Conservation (phyloP, 2,329 filamentous ascomycete species). For the Emmonsiellopsis sp. region DNA sequence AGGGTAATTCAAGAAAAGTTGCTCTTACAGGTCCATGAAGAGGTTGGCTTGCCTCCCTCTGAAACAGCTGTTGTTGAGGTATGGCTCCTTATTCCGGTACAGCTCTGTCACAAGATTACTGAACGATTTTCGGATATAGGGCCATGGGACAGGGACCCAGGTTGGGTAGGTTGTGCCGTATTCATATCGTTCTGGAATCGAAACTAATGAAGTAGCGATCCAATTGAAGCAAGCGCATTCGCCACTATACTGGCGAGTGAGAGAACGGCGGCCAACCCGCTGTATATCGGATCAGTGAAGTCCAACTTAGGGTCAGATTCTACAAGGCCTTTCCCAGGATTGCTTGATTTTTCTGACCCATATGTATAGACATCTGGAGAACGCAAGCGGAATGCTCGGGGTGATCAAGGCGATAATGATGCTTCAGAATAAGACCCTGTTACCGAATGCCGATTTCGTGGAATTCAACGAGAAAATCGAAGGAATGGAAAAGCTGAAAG, state of each 20-base stretch:
- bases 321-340: background rate
- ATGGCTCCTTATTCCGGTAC: no score
- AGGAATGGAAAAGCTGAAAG: background rate
- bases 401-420: conserved; percentile 14
- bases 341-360: background rate
- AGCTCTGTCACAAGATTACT: no score
- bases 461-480: conserved; percentile 12
- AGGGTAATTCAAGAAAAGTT: conserved; percentile 23
- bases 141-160: no score
- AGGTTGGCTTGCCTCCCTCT: conserved; percentile 14
- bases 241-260: background rate
- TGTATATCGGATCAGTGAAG: background rate
- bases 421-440: conserved; percentile 16
- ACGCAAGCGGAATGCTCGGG: conserved; percentile 5
- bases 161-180: no score
- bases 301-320: background rate
- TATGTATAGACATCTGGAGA: conserved; percentile 5
- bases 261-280: background rate
- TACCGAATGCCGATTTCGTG: conserved; percentile 17
- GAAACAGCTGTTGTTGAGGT: background rate
- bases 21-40: conserved; percentile 23
- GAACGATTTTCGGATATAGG: no score
- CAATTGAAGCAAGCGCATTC: background rate
- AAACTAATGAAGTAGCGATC: background rate
- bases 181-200: background rate